These are phyloP conservation scores for Nemania sp. DNA, from an alignment of 2,329 filamentous ascomycete genomes.

Conservation along the genomic window DNA sequence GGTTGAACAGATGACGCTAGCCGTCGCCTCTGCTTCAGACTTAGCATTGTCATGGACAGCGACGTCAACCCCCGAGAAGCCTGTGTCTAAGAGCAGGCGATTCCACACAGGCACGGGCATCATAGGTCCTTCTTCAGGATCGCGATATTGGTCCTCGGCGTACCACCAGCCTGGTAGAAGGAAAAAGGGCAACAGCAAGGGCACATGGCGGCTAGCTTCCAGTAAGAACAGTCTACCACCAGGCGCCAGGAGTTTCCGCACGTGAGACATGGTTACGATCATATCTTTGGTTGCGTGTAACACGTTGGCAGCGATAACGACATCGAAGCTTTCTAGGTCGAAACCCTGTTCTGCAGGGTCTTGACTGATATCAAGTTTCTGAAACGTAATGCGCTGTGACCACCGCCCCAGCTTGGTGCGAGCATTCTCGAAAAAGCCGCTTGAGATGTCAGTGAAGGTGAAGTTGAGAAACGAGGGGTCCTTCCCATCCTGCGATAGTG, in stretches of 20 bases:
- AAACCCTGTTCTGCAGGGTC: conserved; percentile 29
- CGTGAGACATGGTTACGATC: conserved; percentile 6
- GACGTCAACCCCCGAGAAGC: conserved; percentile 26
- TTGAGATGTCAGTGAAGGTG: conserved; percentile 34
- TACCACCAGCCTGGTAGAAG: conserved; percentile 24
- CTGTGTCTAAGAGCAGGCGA: conserved; percentile 13
- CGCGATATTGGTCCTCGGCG: conserved; percentile 4
- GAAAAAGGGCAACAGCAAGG: conserved; percentile 5
- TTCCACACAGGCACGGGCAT: conserved; percentile 25
- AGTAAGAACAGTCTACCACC: conserved; percentile 19
- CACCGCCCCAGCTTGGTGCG: conserved; percentile 22
- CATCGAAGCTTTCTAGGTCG: conserved; percentile 18
- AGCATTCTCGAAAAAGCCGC: conserved; percentile 32
- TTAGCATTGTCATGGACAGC: conserved; percentile 16
- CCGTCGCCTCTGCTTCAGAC: not conserved
- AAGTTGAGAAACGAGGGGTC: conserved; percentile 24
- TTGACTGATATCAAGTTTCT: conserved; percentile 18
- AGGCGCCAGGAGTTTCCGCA: conserved; percentile 13
- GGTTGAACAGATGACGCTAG: conserved; percentile 22
- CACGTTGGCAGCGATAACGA: conserved; percentile 31
- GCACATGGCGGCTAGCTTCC: not conserved
- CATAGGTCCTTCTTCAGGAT: conserved; percentile 17
- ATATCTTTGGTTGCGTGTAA: conserved; percentile 26
- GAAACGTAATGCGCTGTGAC: conserved; percentile 16
- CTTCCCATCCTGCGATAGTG: conserved; percentile 35